Evolutionary conservation across 768 basidiomycete species (phyloP), one percentile per base, ranked within the genome.

Genomic region (Tulasnella calospora): DNA sequence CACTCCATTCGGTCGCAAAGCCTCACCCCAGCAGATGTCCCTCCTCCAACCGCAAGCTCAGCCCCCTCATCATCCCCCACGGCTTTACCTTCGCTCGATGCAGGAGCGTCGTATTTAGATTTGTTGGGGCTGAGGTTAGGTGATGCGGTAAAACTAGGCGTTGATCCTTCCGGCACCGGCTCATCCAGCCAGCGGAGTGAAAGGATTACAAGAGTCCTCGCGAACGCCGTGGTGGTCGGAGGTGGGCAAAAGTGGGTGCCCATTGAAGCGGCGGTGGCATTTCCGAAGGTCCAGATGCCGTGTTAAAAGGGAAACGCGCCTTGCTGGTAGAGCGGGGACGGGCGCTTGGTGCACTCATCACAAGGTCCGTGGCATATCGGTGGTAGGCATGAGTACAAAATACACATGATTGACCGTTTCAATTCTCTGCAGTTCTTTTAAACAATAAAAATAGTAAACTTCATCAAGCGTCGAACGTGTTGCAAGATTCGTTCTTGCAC

Each of bases 91-190:
- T 44, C n/a, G n/a, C 40, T 35, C 40, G 33, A 23, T 15, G 51
- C 44, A 9, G n/a, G n/a, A 83, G 92, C 91, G 77, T 92, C 92
- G 17, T 94, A 94, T 84, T 86, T 94, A 74, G 91, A 94, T 82
- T 89, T 90, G 78, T 88, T 94, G 69, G 88, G 90, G 81, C 86
- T 94, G 77, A 93, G 92, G 82, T 86, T 95, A 67, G 93, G 91
- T 82, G 94, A 95, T 83, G 92, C 92, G 0, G 92, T 93, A 19
- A 92, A 92, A 92, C 76, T 92, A 89, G 84, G 91, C 92, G 3
- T 86, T 94, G 73, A 86, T 88, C 30, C 91, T 91, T 80, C 91
- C 92, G 19, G 82, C 86, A 1, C 89, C 90, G 36, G 86, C 90
- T 41, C 51, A 33, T 12, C 30, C 27, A 6, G 23, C 46, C 71